Base-by-base conservation (phyloP, 371 early-diverging fungal genomes). In the Gilbertella persicaria region DNA sequence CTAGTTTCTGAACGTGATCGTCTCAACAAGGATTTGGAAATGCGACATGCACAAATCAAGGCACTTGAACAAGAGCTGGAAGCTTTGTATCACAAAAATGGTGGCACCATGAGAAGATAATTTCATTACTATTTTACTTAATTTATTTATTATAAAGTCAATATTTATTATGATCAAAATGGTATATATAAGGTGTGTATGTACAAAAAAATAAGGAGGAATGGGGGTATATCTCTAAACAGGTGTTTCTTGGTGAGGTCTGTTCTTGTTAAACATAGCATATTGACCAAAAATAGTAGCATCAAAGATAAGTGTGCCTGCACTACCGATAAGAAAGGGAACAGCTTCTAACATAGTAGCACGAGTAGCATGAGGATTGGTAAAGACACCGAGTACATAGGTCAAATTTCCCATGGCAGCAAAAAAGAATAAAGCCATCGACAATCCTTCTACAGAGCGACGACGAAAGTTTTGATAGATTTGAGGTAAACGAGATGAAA, bases 1-100 rank as follows among this genome's bases (percentile, higher is more conserved):
- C 82, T 98, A 17, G 92, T 97, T 69, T 84, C 90, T 48, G 98
- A 98, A 73, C 86, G 99, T 45, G 97, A 96, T 73, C 88, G 95
- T 53, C 78, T 98, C 55, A 97, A 97, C 82, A 90, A 94, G 70
- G 97, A 98, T 61, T 78, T 98, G 53, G 99, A 98, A 75, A 73
- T 84, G 44, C 91, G 94, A 70, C 97, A 97, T 75, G 86, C 85
- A 57, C 85, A 85, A 24, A 93, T 97, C 62, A 95, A 95, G 81
- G 80, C 84, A 55, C 82, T 96, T 52, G 95, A 95, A 67, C 82
- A 79, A 58, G 96, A 95, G 64, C 58, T 91, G 49, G 94, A 94
- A 26, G 45, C 61, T 7, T 45, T 75, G 12, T 69, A 72, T 38
- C 65, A 69, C 38, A 51, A 29, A 36, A 75, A 50, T 62, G 71